Percentiles rank a stretch among this genome's conserved stretches.
phyloP scores from a whole-genome alignment of 108 stramenopile genomes.

The Cyclotella cryptica region DNA sequence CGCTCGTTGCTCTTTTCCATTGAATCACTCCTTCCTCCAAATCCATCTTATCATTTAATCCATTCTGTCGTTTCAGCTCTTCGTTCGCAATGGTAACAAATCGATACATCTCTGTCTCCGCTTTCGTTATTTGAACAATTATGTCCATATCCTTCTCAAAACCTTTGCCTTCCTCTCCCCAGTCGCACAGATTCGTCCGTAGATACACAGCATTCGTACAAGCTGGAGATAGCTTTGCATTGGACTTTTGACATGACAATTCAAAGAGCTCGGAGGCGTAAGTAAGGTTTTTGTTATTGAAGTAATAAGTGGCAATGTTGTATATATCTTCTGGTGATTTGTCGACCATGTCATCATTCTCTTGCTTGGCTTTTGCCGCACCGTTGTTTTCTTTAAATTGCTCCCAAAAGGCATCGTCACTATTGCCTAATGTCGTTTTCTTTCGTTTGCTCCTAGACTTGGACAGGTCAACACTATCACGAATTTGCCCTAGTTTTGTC shows the following conservation, averaged over 20 bases:
- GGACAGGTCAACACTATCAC: conserved; percentile 27
- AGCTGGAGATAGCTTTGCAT: conserved; percentile 53
- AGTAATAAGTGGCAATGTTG: conserved; percentile 69
- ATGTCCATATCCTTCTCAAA: conserved; percentile 77
- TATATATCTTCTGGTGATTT: conserved; percentile 75
- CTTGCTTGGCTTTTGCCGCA: conserved; percentile 7
- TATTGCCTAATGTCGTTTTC: neutral
- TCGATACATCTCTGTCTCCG: conserved; percentile 50
- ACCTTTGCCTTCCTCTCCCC: conserved; percentile 75
- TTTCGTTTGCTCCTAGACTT: neutral
- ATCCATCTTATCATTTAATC: conserved; percentile 18
- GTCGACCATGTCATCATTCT: neutral
- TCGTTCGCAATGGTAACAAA: conserved; percentile 39
- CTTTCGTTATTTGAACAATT: conserved; percentile 54
- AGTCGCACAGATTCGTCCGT: conserved; percentile 76
- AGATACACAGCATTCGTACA: conserved; percentile 85
- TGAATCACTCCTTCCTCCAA: conserved; percentile 38
- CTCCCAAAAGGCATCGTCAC: conserved; percentile 18
- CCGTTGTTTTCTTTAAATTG: conserved; percentile 21
- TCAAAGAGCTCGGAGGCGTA: conserved; percentile 79
- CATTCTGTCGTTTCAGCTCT: conserved; percentile 10
- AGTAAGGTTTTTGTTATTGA: conserved; percentile 65
- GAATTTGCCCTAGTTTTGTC: conserved; percentile 39
- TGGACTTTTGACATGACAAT: conserved; percentile 69
- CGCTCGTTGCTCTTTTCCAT: conserved; percentile 75